Percentiles rank a stretch among this genome's conserved stretches.
Conservation (phyloP, 805 yeast species). For the Suhomyces faveliae region DNA sequence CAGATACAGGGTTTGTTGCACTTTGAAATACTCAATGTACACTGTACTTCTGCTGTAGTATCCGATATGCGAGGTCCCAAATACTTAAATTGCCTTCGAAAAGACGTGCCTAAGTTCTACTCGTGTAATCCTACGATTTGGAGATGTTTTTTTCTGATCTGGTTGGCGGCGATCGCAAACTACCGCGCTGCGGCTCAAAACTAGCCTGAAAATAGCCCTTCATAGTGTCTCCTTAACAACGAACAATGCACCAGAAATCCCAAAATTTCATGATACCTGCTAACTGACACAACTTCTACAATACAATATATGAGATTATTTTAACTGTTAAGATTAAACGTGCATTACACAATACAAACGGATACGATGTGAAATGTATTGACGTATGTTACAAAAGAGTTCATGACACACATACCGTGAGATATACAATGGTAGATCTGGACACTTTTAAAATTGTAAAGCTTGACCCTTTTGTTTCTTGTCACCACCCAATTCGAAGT, state of each 20-base stretch:
- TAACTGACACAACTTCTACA: not conserved
- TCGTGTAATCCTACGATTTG: not conserved
- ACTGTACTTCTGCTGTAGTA: not conserved
- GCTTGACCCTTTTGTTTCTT: conserved; percentile 99
- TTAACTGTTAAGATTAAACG: not conserved
- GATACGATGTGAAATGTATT: conserved; percentile 4
- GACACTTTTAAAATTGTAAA: conserved; percentile 77
- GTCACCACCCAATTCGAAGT: conserved; percentile 99
- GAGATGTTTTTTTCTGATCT: not conserved
- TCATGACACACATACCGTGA: conserved; percentile 5
- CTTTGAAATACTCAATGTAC: not conserved
- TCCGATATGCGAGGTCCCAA: not conserved
- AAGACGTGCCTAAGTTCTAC: not conserved
- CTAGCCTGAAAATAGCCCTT: not conserved
- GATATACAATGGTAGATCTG: not conserved
- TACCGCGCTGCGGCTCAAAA: not conserved
- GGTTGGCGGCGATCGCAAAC: not conserved
- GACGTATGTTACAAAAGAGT: conserved; percentile 6
- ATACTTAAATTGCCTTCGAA: not conserved
- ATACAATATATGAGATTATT: too few species aligned
- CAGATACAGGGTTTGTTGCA: not conserved
- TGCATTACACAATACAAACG: conserved; percentile 4
- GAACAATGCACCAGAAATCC: not conserved
- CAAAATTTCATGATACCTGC: not conserved
- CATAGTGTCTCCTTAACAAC: not conserved